Evolutionary conservation across 2,329 filamentous ascomycete species (phyloP).

Genomic region (Diaporthe aspalathi): DNA sequence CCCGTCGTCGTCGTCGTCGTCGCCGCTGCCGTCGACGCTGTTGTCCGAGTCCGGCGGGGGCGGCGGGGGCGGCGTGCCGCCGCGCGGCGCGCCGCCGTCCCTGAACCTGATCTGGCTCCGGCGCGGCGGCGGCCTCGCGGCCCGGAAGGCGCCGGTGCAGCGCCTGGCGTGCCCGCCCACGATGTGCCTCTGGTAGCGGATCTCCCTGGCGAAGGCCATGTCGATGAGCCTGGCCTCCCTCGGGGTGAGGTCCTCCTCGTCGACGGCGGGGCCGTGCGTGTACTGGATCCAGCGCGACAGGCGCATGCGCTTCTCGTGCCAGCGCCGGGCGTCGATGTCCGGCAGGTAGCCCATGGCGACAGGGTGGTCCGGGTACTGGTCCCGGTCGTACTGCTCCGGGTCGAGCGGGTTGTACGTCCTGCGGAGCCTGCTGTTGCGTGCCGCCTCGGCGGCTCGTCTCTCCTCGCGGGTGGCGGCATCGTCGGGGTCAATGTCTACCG

Average conservation of each 20-base stretch:
- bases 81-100: background rate
- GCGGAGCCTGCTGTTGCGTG: constrained; percentile 2
- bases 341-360: constrained; percentile 31
- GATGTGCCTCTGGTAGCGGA: background rate
- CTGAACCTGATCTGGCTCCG: background rate
- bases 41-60: background rate
- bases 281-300: constrained; percentile 28
- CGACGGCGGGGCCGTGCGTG: constrained; percentile 1
- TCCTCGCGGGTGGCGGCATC: background rate
- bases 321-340: constrained; percentile 23
- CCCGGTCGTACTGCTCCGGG: constrained; percentile 22
- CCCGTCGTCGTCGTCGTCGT: background rate
- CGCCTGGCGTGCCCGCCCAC: constrained; percentile 6
- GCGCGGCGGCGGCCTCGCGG: constrained; percentile 2
- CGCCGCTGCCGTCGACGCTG: background rate
- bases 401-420: constrained; percentile 26
- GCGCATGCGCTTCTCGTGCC: constrained; percentile 37
- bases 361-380: constrained; percentile 29
- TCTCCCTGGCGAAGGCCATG: constrained; percentile 7
- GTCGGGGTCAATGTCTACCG: background rate
- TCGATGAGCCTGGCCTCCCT: background rate
- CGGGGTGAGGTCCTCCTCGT: constrained; percentile 10
- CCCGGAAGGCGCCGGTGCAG: constrained; percentile 7
- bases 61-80: background rate
- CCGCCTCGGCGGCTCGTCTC: background rate